These are phyloP conservation scores for Lepidopterella palustris DNA, from an alignment of 495 filamentous ascomycete genomes.

Conservation along the genomic window DNA sequence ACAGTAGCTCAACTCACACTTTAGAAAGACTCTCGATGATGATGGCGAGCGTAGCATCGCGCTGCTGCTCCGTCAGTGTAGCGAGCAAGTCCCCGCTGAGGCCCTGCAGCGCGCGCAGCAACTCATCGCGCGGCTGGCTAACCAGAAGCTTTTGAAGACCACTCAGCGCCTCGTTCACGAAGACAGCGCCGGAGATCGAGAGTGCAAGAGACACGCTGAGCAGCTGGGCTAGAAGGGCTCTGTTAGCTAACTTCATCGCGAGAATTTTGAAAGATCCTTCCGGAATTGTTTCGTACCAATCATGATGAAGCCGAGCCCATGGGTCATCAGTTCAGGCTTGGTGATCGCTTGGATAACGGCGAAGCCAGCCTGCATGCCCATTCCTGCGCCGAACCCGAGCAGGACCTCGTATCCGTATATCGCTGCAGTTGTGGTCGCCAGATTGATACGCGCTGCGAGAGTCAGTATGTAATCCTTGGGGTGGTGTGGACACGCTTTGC, in stretches of 20 bases:
- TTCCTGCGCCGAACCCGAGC: constrained; percentile 1
- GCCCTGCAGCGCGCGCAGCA: constrained; percentile 1
- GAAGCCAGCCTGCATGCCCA: background rate
- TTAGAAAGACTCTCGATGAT: background rate
- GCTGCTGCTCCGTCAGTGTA: background rate
- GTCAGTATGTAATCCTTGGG: background rate
- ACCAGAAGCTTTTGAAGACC: background rate
- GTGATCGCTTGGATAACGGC: background rate
- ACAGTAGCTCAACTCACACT: background rate
- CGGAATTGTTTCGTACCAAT: no score
- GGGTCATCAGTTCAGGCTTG: background rate
- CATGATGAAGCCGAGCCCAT: background rate
- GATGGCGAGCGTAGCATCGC: background rate
- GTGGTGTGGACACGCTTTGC: background rate
- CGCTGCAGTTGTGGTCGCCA: constrained; percentile 1
- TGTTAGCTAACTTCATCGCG: no score
- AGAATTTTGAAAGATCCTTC: no score
- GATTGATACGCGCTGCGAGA: background rate
- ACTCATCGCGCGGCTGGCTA: background rate
- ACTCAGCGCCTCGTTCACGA: constrained; percentile 4
- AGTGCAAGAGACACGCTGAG: background rate
- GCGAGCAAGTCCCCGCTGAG: background rate
- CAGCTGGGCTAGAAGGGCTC: constrained; percentile 2
- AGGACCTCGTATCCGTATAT: constrained; percentile 9
- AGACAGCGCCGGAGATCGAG: constrained; percentile 4